Conservation (phyloP, 2,329 filamentous ascomycete genomes). For the Pseudogymnoascus sp. region DNA sequence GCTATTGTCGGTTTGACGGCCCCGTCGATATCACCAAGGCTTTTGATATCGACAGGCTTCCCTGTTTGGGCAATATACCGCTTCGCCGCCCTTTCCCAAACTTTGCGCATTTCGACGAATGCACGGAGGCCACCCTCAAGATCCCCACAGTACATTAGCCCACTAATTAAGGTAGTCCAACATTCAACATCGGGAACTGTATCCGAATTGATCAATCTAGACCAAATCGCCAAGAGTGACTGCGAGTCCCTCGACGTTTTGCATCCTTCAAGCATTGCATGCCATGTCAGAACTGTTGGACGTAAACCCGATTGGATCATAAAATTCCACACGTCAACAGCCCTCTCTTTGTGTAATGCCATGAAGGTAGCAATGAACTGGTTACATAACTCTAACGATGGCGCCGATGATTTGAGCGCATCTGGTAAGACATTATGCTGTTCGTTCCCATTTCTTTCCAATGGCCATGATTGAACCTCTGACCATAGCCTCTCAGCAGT, state of each 20-base stretch:
- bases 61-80: constrained; percentile 19
- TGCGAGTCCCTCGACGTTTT: constrained; percentile 48
- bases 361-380: constrained; percentile 42
- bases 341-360: constrained; percentile 34
- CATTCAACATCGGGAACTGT: constrained; percentile 54
- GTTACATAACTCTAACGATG: constrained; percentile 32
- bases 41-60: constrained; percentile 18
- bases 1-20: constrained; percentile 54
- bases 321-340: constrained; percentile 50
- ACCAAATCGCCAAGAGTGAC: constrained; percentile 62
- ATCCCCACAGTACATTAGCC: constrained; percentile 50
- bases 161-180: constrained; percentile 65
- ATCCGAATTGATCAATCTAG: constrained; percentile 49
- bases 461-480: constrained; percentile 21
- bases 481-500: constrained; percentile 22
- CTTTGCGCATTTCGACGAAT: constrained; percentile 56
- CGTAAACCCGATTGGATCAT: constrained; percentile 46
- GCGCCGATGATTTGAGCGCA: constrained; percentile 10
- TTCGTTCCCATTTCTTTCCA: constrained; percentile 6
- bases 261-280: constrained; percentile 65
- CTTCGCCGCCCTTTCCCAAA: constrained; percentile 40
- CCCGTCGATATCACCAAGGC: constrained; percentile 26
- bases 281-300: constrained; percentile 61
- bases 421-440: not conserved
- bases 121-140: constrained; percentile 51